phyloP scores from a whole-genome alignment of 1,284 basidiomycete species.

The Lentinula novae-zelandiae region DNA sequence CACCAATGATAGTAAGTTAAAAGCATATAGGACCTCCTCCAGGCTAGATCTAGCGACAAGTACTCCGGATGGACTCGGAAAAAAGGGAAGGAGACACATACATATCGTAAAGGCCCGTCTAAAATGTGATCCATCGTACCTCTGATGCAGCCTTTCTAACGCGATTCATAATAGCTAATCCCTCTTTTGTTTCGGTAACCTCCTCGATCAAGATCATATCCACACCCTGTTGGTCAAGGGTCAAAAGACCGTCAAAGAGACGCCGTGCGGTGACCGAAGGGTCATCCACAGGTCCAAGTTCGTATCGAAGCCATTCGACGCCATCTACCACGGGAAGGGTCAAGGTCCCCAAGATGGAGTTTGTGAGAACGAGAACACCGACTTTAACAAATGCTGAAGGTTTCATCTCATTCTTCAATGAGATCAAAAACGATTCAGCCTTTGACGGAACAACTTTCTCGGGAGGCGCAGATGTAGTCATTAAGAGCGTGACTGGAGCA shows the following conservation, averaged over 20 bases:
- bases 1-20: not conserved
- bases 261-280: constrained; percentile 74
- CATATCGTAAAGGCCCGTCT: constrained; percentile 14
- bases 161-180: constrained; percentile 97
- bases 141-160: constrained; percentile 89
- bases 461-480: constrained; percentile 45
- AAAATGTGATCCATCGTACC: constrained; percentile 41
- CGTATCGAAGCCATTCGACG: constrained; percentile 50
- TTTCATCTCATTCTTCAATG: constrained; percentile 27
- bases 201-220: constrained; percentile 89
- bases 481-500: constrained; percentile 77
- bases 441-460: constrained; percentile 25
- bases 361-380: constrained; percentile 68
- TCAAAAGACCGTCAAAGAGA: constrained; percentile 87
- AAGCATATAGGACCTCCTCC: too few relatives aligned
- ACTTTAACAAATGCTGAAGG: constrained; percentile 38
- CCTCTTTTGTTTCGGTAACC: constrained; percentile 78
- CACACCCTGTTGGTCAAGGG: constrained; percentile 73
- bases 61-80: not conserved
- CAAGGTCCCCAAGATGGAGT: constrained; percentile 49
- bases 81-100: constrained; percentile 6
- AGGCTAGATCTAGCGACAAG: not conserved
- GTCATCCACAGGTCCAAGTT: constrained; percentile 60
- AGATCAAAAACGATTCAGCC: constrained; percentile 35
- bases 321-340: constrained; percentile 31